These are phyloP conservation scores for Collybia mongolica DNA, from an alignment of 768 basidiomycete genomes.

Conservation along the genomic window DNA sequence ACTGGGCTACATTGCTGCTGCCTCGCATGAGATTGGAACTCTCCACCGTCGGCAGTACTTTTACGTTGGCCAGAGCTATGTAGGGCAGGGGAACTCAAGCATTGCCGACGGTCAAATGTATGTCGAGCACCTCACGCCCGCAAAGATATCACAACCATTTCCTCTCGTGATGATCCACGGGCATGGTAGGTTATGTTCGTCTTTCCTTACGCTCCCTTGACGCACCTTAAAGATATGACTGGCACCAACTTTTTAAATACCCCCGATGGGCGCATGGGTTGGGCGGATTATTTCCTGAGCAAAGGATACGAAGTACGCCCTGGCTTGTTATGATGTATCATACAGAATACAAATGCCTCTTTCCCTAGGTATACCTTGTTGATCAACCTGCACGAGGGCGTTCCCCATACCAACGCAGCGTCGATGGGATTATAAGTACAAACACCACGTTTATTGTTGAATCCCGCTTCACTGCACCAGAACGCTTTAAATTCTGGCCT, in stretches of 20 bases:
- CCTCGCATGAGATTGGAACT: conserved; percentile 18
- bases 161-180: conserved; percentile 52
- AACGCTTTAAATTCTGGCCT: conserved; percentile 40
- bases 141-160: conserved; percentile 31
- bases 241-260: conserved; percentile 53
- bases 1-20: not conserved
- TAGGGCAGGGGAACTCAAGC: conserved; percentile 28
- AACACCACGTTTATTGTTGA: conserved; percentile 31
- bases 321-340: not conserved
- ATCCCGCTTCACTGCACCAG: conserved; percentile 42
- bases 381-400: conserved; percentile 47
- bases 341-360: conserved; percentile 18
- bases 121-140: conserved; percentile 48
- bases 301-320: conserved; percentile 46
- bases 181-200: conserved; percentile 24
- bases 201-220: not conserved
- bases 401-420: conserved; percentile 38
- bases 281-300: conserved; percentile 54
- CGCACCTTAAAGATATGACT: conserved; percentile 39
- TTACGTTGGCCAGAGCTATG: conserved; percentile 45
- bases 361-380: conserved; percentile 36
- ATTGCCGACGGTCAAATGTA: conserved; percentile 49
- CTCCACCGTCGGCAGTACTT: conserved; percentile 47
- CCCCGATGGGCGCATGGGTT: conserved; percentile 52
- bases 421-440: conserved; percentile 33